Evolutionary conservation across 2,329 filamentous ascomycete species (phyloP).

Genomic region (Sclerotinia subarctica): DNA sequence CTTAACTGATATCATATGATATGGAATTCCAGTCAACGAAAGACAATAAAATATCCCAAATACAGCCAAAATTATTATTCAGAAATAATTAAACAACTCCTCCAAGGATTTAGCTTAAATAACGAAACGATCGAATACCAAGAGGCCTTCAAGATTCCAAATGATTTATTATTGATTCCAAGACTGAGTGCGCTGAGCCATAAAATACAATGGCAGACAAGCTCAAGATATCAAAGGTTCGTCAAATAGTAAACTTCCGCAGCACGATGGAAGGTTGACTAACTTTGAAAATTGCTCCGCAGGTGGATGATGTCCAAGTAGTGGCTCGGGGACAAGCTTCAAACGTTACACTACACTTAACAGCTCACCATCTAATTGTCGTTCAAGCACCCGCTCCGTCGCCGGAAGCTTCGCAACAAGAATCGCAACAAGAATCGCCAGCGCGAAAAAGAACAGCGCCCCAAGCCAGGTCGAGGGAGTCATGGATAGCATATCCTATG

Average conservation of each 20-base stretch:
- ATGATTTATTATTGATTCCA: slow-evolving; percentile 15
- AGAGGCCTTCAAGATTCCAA: not conserved
- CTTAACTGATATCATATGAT: slow-evolving; percentile 3
- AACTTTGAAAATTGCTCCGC: slow-evolving; percentile 28
- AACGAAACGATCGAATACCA: not conserved
- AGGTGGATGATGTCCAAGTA: slow-evolving; percentile 60
- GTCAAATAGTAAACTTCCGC: slow-evolving; percentile 19
- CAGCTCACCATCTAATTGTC: slow-evolving; percentile 57
- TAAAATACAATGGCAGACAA: slow-evolving; percentile 41
- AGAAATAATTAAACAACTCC: not conserved
- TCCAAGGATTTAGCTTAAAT: not conserved
- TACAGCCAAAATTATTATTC: slow-evolving; percentile 8
- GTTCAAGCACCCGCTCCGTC: slow-evolving; percentile 37
- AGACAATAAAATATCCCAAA: not conserved
- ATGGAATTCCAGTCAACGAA: not conserved
- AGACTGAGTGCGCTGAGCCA: slow-evolving; percentile 22
- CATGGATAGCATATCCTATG: slow-evolving; percentile 94
- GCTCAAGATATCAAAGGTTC: slow-evolving; percentile 46
- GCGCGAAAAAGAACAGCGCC: not conserved
- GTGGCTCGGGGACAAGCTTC: slow-evolving; percentile 56
- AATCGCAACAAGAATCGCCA: slow-evolving; percentile 27
- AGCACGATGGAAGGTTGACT: slow-evolving; percentile 8
- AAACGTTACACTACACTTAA: slow-evolving; percentile 57
- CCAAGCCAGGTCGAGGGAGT: slow-evolving; percentile 56
- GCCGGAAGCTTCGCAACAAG: slow-evolving; percentile 5